Evolutionary conservation across 2,329 filamentous ascomycete species (phyloP).

Genomic region (Periconia digitata): DNA sequence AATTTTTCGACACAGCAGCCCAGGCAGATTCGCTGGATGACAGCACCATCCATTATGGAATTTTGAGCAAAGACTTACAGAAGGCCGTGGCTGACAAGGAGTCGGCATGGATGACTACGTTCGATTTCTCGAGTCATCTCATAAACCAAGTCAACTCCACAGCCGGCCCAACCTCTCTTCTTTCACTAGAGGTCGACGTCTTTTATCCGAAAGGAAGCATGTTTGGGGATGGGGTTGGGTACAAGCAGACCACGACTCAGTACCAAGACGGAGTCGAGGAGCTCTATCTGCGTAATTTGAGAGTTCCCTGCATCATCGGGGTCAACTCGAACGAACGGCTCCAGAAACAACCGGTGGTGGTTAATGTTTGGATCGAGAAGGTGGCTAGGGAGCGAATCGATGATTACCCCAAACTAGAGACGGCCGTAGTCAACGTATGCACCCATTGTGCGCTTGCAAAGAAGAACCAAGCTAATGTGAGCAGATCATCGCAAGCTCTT

Average conservation of each 20-base stretch:
- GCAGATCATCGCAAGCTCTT: conserved; percentile 46
- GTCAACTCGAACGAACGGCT: conserved; percentile 71
- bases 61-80: conserved; percentile 65
- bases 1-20: conserved; percentile 61
- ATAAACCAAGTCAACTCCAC: conserved; percentile 1
- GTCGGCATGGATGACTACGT: conserved; percentile 26
- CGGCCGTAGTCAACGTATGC: conserved; percentile 62
- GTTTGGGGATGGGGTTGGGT: conserved; percentile 61
- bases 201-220: conserved; percentile 69
- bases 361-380: conserved; percentile 63
- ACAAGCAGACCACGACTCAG: conserved; percentile 21
- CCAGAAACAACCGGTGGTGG: conserved; percentile 65
- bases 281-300: conserved; percentile 59
- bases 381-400: conserved; percentile 49
- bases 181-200: conserved; percentile 56
- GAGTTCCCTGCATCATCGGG: conserved; percentile 69
- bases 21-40: conserved; percentile 61
- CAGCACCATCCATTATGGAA: conserved; percentile 78
- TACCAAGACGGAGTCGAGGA: conserved; percentile 17
- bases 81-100: background rate
- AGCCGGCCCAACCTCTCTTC: conserved; percentile 29
- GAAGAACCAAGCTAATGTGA: conserved; percentile 13
- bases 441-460: background rate
- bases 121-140: conserved; percentile 14
- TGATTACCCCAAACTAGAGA: conserved; percentile 59